Conservation (phyloP, 805 yeast genomes). For the Blastobotrys robertii region DNA sequence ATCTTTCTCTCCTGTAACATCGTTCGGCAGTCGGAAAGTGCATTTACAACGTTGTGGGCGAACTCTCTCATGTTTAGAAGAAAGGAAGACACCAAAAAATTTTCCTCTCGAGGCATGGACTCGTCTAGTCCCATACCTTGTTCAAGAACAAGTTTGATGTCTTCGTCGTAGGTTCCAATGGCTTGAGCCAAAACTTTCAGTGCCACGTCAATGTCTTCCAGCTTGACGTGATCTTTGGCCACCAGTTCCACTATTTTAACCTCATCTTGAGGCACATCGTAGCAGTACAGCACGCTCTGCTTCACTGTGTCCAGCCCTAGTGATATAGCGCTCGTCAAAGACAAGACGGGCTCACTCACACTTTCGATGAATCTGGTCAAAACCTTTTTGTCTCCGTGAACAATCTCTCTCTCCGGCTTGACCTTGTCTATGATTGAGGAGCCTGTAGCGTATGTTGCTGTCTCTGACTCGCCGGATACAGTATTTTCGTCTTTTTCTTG, state of each 20-base stretch:
- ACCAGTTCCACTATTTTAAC: constrained; percentile 4
- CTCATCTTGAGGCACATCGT: constrained; percentile 28
- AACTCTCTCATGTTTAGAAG: constrained; percentile 38
- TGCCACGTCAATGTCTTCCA: constrained; percentile 15
- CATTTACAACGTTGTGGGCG: constrained; percentile 24
- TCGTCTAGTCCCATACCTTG: constrained; percentile 12
- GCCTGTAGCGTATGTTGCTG: not conserved
- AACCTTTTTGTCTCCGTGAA: constrained; percentile 28
- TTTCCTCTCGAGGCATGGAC: constrained; percentile 39
- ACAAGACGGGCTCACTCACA: constrained; percentile 26
- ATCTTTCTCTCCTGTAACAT: constrained; percentile 25
- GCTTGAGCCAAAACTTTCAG: constrained; percentile 27
- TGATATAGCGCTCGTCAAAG: constrained; percentile 29
- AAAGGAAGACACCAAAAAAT: constrained; percentile 41
- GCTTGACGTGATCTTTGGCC: not conserved
- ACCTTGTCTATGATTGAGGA: constrained; percentile 8
- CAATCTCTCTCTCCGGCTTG: constrained; percentile 27
- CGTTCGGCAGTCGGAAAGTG: constrained; percentile 26
- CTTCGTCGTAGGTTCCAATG: constrained; percentile 28
- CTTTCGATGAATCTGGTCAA: constrained; percentile 26
- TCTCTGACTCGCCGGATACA: not conserved
- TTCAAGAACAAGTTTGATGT: constrained; percentile 17
- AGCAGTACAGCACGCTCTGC: constrained; percentile 29
- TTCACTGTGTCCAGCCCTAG: constrained; percentile 28
- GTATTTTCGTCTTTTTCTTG: not conserved